Base-by-base conservation (phyloP, 345 rosid genomes). In the Sisymbrium altissimum region DNA sequence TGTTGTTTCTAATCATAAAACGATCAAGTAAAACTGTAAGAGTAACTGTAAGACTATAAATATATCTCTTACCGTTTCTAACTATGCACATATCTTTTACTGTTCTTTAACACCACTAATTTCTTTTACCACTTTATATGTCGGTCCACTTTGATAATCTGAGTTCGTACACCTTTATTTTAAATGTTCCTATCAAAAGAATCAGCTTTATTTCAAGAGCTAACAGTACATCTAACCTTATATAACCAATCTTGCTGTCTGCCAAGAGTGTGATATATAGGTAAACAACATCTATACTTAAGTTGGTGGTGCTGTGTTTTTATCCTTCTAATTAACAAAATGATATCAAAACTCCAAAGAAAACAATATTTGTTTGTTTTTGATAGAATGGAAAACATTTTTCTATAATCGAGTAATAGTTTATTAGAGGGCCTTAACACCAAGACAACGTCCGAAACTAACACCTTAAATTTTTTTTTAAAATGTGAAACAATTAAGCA, bases 211-310 rank as follows among this genome's bases (percentile, higher is more conserved):
- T 1, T 30, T n/a, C 21, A n/a, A 55, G 60, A 56, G 13, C 19
- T 36, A 56, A 56, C n/a, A 10, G 43, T 14, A 29, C 39, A 57
- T 35, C n/a, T 15, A 57, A 57, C 41, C 63, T 57, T 33, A 57
- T 57, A 57, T 57, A 57, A 33, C 25, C 41, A 57, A 57, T 57
- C 41, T 17, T 17, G 23, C 33, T 9, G 27, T 57, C 27, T 57
- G 63, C 14, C n/a, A 57, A 57, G 41, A 57, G 25, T 57, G 62
- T 56, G n/a, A 33, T 57, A 57, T 33, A 33, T 57, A 57, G 43
- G 43, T 57, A 33, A 57, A 56, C 40, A 56, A 32, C 14, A 57
- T 57, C 23, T 56, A 50, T 11, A 27, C 18, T 30, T 32, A n/a
- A 55, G 40, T 8, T 55, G 40, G 40, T 15, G 23, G 21, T 56